Conservation (phyloP, 768 basidiomycete genomes). For the Panus rudis region DNA sequence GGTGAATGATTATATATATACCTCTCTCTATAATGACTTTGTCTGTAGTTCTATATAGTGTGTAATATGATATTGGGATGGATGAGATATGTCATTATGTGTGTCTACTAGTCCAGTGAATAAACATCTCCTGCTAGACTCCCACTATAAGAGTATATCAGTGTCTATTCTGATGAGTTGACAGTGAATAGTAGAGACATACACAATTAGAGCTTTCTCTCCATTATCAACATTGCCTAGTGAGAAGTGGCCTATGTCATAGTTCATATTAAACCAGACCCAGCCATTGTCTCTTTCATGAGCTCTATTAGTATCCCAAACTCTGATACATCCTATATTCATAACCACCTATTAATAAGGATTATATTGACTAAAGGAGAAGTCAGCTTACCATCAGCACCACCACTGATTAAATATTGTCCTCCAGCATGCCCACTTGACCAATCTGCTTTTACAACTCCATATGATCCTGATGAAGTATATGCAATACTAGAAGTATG, state of each 20-base stretch:
- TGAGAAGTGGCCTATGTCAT: conserved; percentile 53
- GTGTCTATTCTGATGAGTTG: too few species aligned
- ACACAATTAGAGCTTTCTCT: conserved; percentile 59
- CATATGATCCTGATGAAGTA: conserved; percentile 29
- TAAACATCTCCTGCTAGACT: too few species aligned
- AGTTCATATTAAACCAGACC: conserved; percentile 44
- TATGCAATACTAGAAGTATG: conserved; percentile 30
- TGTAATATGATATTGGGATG: too few species aligned
- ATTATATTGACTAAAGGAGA: background rate
- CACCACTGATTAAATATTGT: conserved; percentile 52
- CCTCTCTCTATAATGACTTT: too few species aligned
- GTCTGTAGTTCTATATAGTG: too few species aligned
- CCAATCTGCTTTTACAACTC: conserved; percentile 50
- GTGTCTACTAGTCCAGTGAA: too few species aligned
- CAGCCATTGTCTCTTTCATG: conserved; percentile 36
- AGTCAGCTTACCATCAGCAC: conserved; percentile 50
- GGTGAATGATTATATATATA: too few species aligned
- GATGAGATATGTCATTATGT: too few species aligned
- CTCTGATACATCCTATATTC: conserved; percentile 55
- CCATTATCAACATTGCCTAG: conserved; percentile 46
- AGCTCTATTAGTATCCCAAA: conserved; percentile 55
- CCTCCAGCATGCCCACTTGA: conserved; percentile 31
- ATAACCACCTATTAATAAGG: conserved; percentile 5
- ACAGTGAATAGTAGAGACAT: too few species aligned
- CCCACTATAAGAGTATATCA: too few species aligned